phyloP scores from a whole-genome alignment of 129 eudicot genomes.

The Helianthus annuus region DNA sequence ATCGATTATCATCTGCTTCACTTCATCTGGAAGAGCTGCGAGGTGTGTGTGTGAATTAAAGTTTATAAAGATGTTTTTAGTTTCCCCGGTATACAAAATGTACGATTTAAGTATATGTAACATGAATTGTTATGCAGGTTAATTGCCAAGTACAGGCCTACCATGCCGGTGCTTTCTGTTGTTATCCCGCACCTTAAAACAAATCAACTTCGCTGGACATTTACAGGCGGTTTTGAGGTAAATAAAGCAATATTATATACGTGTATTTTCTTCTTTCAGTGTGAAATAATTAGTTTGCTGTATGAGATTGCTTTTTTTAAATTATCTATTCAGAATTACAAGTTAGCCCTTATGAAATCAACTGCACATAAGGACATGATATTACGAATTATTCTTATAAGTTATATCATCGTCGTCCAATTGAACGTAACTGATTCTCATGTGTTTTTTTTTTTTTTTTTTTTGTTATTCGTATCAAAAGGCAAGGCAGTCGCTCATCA shows the following conservation, averaged over 20 bases:
- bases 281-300: no score
- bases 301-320: no score
- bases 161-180: conserved; percentile 94
- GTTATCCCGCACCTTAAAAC: conserved; percentile 92
- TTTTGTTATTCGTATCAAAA: conserved; percentile 15
- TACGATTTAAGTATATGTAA: background rate
- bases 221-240: conserved; percentile 95
- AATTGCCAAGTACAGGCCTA: conserved; percentile 91
- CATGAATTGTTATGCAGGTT: conserved; percentile 51
- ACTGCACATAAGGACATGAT: no score
- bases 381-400: no score
- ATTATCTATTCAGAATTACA: no score
- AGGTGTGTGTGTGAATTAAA: conserved; percentile 42
- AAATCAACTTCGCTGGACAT: conserved; percentile 89
- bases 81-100: background rate
- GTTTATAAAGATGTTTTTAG: background rate
- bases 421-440: background rate
- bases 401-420: no score
- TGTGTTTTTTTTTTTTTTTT: conserved; percentile 18
- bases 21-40: conserved; percentile 95
- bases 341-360: no score
- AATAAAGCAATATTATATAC: background rate
- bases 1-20: conserved; percentile 87
- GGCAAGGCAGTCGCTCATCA: conserved; percentile 95
- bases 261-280: no score